Percentiles rank a stretch among this genome's conserved stretches.
These are phyloP conservation scores for Lactifluus subvellereus DNA, from an alignment of 768 basidiomycete species.

Conservation along the genomic window DNA sequence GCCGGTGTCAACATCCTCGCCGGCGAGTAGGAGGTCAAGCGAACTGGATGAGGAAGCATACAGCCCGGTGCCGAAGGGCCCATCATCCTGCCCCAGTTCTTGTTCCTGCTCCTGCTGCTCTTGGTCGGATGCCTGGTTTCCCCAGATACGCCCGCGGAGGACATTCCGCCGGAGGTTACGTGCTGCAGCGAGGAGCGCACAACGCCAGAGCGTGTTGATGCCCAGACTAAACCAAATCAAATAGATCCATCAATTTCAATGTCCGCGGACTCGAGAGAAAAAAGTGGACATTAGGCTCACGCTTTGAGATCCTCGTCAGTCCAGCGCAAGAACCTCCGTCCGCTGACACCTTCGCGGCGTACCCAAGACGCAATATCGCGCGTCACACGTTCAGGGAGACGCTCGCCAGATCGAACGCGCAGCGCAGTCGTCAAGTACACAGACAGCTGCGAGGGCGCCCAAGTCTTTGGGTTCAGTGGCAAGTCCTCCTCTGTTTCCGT, in stretches of 20 bases:
- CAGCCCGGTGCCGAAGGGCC: constrained; percentile 28
- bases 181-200: constrained; percentile 47
- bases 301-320: constrained; percentile 51
- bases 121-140: constrained; percentile 27
- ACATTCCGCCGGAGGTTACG: constrained; percentile 52
- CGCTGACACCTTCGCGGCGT: constrained; percentile 45
- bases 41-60: constrained; percentile 36
- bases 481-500: constrained; percentile 32
- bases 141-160: constrained; percentile 54
- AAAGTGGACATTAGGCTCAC: constrained; percentile 36
- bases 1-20: not conserved
- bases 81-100: constrained; percentile 4
- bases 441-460: constrained; percentile 54
- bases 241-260: not conserved
- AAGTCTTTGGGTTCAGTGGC: constrained; percentile 56
- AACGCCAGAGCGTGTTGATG: constrained; percentile 47
- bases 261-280: not conserved
- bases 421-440: constrained; percentile 47
- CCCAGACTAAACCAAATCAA: constrained; percentile 35
- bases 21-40: constrained; percentile 29
- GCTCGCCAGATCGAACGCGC: constrained; percentile 32
- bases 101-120: constrained; percentile 9
- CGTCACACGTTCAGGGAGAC: constrained; percentile 35
- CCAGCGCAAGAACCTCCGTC: constrained; percentile 55
- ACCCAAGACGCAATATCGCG: constrained; percentile 50